Evolutionary conservation across 2,329 filamentous ascomycete species (phyloP).

Genomic region (Ophiostoma ulmi): DNA sequence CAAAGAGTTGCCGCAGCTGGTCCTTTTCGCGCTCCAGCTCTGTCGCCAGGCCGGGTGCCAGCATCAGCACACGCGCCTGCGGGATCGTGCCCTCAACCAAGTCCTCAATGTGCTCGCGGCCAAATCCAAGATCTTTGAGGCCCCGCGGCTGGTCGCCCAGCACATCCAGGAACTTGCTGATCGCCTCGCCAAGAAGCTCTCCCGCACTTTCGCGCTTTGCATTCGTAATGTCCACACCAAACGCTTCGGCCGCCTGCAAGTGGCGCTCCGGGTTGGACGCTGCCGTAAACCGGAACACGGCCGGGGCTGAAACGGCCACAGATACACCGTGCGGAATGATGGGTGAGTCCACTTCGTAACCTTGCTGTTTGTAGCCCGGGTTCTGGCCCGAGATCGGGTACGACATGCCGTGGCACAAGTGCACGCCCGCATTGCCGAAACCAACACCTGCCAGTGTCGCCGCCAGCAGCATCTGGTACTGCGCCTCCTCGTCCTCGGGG

Average conservation of each 20-base stretch:
- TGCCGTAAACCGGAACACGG: conserved; percentile 50
- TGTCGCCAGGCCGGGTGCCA: conserved; percentile 74
- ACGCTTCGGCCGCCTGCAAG: conserved; percentile 50
- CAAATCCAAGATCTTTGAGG: conserved; percentile 77
- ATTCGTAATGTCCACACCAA: conserved; percentile 66
- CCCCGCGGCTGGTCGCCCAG: conserved; percentile 89
- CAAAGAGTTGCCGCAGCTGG: conserved; percentile 65
- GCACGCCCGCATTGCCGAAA: conserved; percentile 95
- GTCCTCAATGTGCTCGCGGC: conserved; percentile 65
- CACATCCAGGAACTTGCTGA: conserved; percentile 72
- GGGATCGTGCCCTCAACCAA: conserved; percentile 93
- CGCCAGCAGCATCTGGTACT: conserved; percentile 91
- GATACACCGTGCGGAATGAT: conserved; percentile 96
- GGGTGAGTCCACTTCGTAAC: conserved; percentile 70
- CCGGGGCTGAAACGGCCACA: conserved; percentile 52
- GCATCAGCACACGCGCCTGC: conserved; percentile 81
- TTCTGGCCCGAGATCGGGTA: conserved; percentile 97
- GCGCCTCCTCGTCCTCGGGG: conserved; percentile 86
- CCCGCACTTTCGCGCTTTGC: conserved; percentile 88
- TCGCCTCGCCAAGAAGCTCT: conserved; percentile 76
- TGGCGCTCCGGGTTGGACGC: conserved; percentile 82
- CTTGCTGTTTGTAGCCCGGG: conserved; percentile 74
- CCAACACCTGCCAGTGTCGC: conserved; percentile 91
- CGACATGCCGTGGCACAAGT: conserved; percentile 79
- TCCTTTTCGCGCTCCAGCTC: conserved; percentile 67